Base-by-base conservation (phyloP, 805 yeast genomes). In the Debaryomyces maramus region DNA sequence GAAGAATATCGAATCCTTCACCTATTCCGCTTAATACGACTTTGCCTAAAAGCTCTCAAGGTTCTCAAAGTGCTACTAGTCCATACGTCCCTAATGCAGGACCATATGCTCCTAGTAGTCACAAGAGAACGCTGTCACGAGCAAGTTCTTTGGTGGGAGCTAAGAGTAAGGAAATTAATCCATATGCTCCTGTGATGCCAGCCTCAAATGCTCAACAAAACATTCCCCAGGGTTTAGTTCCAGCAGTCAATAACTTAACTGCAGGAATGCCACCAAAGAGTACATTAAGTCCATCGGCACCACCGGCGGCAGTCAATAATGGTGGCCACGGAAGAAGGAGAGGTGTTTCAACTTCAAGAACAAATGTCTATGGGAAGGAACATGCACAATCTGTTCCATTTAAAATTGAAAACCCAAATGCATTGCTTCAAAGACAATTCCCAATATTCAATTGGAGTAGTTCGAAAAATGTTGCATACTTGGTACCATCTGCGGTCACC, bases 361-460 rank as follows among this genome's bases (percentile, higher is more conserved):
- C 41, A 6, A 56, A 50, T 39, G 44, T 55, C 15, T 51, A 47
- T 34, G 26, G 40, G 35, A 26, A 34, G 10, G 26, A 18, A 26
- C 38, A 31, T 15, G 39, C 40, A 9, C 59, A 52, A 30, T 56
- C 54, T n/a, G 53, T 15, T 2, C 29, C 47, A 23, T 59, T 48
- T 38, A 60, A 53, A 31, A 46, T 70, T 6, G 61, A 65, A 21
- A 75, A 80, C 44, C 84, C 86, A 6, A 76, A 75, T 37, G 75
- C 80, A 17, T 58, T 83, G 37, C 60, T 71, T 17, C 61, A 65
- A 34, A 70, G 85, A 39, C 95, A 86, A 55, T 85, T 84, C 61
- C 95, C 96, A 0, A 55, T 88, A 23, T 84, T 87, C 56, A 70
- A 75, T 42, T 88, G 93, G 85, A 59, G 66, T 36, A 44, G 48